phyloP scores from a whole-genome alignment of 768 basidiomycete genomes.

The Lentinula lateritia region DNA sequence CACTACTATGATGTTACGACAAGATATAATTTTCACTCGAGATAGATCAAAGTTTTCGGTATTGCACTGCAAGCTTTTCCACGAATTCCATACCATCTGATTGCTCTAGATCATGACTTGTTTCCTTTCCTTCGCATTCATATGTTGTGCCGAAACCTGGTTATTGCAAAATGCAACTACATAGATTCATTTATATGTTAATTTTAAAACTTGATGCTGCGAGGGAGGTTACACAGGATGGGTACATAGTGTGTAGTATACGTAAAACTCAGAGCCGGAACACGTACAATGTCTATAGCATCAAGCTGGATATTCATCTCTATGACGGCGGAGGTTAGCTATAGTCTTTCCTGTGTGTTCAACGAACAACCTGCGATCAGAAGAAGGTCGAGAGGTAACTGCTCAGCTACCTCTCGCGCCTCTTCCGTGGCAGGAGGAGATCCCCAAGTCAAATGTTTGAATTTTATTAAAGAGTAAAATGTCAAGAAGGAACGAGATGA shows the following conservation, averaged over 20 bases:
- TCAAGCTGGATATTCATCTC: slow-evolving; percentile 73
- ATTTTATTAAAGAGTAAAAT: neutral
- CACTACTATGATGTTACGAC: too few species aligned
- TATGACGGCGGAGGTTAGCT: slow-evolving; percentile 78
- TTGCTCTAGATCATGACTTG: neutral
- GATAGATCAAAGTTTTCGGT: too few species aligned
- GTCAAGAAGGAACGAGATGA: neutral
- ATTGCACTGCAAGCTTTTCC: neutral
- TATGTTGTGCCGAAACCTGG: slow-evolving; percentile 79
- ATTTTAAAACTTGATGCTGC: too few species aligned
- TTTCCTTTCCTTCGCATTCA: neutral
- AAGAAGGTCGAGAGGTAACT: slow-evolving; percentile 91
- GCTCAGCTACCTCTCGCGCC: slow-evolving; percentile 71
- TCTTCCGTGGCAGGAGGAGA: slow-evolving; percentile 40
- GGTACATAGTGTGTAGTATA: neutral
- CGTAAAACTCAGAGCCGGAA: neutral
- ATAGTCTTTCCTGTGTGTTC: slow-evolving; percentile 81
- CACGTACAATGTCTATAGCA: slow-evolving; percentile 78
- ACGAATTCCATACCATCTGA: neutral
- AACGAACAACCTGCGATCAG: slow-evolving; percentile 88
- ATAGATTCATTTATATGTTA: neutral
- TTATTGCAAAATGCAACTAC: slow-evolving; percentile 26
- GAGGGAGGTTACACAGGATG: neutral
- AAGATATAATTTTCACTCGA: too few species aligned
- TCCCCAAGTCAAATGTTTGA: neutral